Evolutionary conservation across 768 basidiomycete species (phyloP).

Genomic region (Leccinum subtestaceum): DNA sequence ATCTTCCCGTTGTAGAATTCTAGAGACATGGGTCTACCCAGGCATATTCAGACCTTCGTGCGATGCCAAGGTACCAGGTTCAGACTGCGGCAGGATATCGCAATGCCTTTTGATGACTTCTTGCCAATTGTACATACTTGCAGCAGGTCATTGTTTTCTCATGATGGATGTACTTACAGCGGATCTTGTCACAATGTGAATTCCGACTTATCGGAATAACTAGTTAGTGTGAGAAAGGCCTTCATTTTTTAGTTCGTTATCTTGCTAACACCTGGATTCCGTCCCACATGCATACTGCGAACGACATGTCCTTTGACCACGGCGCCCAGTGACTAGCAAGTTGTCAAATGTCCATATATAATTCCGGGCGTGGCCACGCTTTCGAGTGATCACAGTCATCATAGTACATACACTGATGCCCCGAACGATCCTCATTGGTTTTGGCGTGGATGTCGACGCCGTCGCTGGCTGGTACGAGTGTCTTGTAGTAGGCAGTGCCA

Average conservation of each 20-base stretch:
- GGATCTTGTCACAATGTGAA: not conserved
- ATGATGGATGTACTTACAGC: not conserved
- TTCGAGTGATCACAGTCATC: not conserved
- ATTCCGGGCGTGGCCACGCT: not conserved
- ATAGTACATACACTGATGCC: conserved; percentile 38
- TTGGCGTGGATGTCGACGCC: conserved; percentile 75
- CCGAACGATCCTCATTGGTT: conserved; percentile 54
- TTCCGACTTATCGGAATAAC: not conserved
- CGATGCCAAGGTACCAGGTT: not conserved
- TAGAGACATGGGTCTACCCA: not conserved
- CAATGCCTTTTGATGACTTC: not conserved
- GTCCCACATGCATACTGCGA: not conserved
- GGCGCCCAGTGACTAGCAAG: not conserved
- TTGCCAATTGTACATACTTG: not conserved
- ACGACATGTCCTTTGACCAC: not conserved
- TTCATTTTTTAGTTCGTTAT: not conserved
- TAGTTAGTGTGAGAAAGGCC: not conserved
- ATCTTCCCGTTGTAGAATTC: not conserved
- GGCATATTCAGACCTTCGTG: not conserved
- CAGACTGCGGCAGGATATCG: not conserved
- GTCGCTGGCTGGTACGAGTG: conserved; percentile 63
- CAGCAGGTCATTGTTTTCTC: not conserved
- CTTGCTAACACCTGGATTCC: not conserved
- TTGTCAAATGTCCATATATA: conserved; percentile 1
- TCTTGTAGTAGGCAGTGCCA: not conserved